Conservation (phyloP, 208 protist species). For the Acanthamoeba quina region DNA sequence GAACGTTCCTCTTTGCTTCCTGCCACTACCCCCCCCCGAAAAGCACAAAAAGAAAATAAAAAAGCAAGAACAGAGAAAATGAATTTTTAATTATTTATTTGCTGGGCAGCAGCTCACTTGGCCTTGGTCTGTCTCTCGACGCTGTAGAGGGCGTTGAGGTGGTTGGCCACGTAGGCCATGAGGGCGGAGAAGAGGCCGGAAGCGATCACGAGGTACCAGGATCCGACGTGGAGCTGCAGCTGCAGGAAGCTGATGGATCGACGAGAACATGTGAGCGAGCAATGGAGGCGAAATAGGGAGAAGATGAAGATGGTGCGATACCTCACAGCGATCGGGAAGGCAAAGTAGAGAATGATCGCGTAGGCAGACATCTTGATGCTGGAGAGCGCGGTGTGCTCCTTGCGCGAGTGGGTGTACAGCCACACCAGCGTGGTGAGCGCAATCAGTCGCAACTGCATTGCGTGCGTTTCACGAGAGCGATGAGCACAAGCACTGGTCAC, state of each 20-base stretch:
- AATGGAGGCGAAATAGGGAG: background rate
- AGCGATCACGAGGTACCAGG: constrained; percentile 30
- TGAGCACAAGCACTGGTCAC: background rate
- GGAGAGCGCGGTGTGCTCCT: constrained; percentile 4
- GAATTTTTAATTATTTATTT: background rate
- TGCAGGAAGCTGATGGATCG: background rate
- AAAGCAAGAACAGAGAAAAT: background rate
- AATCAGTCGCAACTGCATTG: constrained; percentile 19
- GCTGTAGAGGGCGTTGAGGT: constrained; percentile 1
- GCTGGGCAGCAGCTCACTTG: background rate
- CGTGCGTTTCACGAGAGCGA: background rate
- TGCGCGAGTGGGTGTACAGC: constrained; percentile 32
- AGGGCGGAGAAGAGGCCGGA: constrained; percentile 12
- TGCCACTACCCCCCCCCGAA: background rate
- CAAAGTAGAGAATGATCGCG: background rate
- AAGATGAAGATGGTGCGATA: background rate
- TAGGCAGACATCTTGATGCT: constrained; percentile 37
- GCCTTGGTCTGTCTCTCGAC: constrained; percentile 19
- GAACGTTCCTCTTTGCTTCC: background rate
- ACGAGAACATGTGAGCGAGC: background rate
- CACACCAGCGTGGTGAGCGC: constrained; percentile 54
- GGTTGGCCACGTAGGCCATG: background rate
- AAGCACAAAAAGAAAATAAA: constrained; percentile 34
- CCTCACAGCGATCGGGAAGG: constrained; percentile 24
- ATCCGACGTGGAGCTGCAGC: constrained; percentile 35